Conservation (phyloP, 768 basidiomycete species). For the Tephrocybe sp. region DNA sequence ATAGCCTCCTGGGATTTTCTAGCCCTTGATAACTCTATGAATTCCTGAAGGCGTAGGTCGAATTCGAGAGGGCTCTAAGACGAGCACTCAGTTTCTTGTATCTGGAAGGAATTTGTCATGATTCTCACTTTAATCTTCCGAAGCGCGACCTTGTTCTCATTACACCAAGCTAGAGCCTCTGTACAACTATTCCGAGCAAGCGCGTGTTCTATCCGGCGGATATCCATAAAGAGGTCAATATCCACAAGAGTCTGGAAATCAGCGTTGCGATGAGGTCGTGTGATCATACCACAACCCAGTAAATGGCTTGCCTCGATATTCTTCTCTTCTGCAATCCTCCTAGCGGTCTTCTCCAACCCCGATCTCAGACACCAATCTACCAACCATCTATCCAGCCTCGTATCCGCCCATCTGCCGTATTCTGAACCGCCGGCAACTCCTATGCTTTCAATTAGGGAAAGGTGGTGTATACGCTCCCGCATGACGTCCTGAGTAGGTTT, state of each 20-base stretch:
- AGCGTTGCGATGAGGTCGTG: too few relatives aligned
- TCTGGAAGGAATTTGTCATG: neutral
- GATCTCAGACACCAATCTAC: slow-evolving; percentile 90
- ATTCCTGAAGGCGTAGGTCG: slow-evolving; percentile 93
- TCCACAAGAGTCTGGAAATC: slow-evolving; percentile 80
- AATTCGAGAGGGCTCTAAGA: slow-evolving; percentile 92
- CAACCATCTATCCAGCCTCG: slow-evolving; percentile 82
- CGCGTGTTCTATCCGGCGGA: slow-evolving; percentile 82
- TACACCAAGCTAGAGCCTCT: slow-evolving; percentile 94
- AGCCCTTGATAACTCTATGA: slow-evolving; percentile 84
- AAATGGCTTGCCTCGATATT: slow-evolving; percentile 66
- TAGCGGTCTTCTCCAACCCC: slow-evolving; percentile 77
- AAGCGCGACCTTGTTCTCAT: slow-evolving; percentile 90
- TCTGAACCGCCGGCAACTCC: slow-evolving; percentile 52
- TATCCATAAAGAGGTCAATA: slow-evolving; percentile 88
- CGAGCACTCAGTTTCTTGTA: slow-evolving; percentile 1
- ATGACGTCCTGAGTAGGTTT: slow-evolving; percentile 72
- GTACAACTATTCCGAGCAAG: slow-evolving; percentile 74
- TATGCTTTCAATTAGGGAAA: slow-evolving; percentile 62
- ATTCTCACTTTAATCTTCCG: slow-evolving; percentile 80
- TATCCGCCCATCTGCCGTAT: slow-evolving; percentile 77
- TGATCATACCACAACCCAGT: neutral
- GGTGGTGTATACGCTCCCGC: slow-evolving; percentile 71
- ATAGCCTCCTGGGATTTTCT: slow-evolving; percentile 75
- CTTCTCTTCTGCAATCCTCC: slow-evolving; percentile 71